phyloP scores from a whole-genome alignment of 345 rosid genomes.

The Linum tenue region DNA sequence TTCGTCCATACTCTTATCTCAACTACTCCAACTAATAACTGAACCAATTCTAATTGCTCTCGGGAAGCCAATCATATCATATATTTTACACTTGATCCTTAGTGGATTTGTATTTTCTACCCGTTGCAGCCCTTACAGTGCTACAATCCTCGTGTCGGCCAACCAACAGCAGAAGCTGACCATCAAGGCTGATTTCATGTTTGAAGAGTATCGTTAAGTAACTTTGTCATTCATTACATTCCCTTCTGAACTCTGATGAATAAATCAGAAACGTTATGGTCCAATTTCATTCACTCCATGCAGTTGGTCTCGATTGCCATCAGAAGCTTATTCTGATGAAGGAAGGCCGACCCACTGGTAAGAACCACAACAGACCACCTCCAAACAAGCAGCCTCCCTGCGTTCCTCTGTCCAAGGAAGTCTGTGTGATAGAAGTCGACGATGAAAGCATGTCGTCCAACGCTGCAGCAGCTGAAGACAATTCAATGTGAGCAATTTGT shows the following conservation, averaged over 20 bases:
- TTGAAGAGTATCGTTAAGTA: slow-evolving; percentile 74
- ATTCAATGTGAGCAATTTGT: slow-evolving; percentile 33
- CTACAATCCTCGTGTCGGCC: slow-evolving; percentile 40
- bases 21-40: no score
- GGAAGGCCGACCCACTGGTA: slow-evolving; percentile 43
- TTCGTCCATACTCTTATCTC: neutral
- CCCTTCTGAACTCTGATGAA: neutral
- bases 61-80: no score
- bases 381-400: slow-evolving; percentile 30
- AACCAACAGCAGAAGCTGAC: slow-evolving; percentile 46
- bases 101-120: neutral
- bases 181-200: slow-evolving; percentile 70
- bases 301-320: slow-evolving; percentile 84
- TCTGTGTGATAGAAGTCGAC: slow-evolving; percentile 32
- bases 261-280: no score
- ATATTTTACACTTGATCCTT: no score
- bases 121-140: slow-evolving; percentile 66
- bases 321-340: slow-evolving; percentile 40
- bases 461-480: slow-evolving; percentile 15
- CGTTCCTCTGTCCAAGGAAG: slow-evolving; percentile 32
- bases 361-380: slow-evolving; percentile 23
- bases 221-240: neutral
- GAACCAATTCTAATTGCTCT: no score
- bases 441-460: slow-evolving; percentile 29
- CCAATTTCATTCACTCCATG: slow-evolving; percentile 13